Base-by-base conservation (phyloP, 441 rosid species). In the California macrophylla region DNA sequence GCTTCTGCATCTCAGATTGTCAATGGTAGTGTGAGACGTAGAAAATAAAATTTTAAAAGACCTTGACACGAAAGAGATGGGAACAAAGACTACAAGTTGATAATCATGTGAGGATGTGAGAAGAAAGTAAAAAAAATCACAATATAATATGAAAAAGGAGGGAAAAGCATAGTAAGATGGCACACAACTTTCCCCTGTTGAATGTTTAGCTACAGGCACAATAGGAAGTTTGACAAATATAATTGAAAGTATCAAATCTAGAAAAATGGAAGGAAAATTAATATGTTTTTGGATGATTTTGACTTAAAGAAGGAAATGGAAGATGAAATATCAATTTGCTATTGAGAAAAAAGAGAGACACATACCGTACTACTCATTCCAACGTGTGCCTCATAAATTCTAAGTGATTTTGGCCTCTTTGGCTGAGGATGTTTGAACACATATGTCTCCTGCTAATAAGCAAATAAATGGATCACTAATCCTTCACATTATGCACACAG, bases 361-460 rank as follows among this genome's bases (percentile, higher is more conserved):
- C 89, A 69, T 64, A 94, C 99, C 83, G 85, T 82, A 83, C 97
- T 94, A 83, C 99, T 94, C 99, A 94, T 94, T 76, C 99, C 99
- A 40, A 94, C 93, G 80, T 94, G 99, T 36, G 98, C 81, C 84
- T 94, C 99, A 64, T 94, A 94, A 71, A 94, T 90, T 76, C 99
- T 87, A 40, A 94, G 91, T 54, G 98, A 90, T 71, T 84, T 85
- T 40, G 99, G 99, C 74, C 58, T 85, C 85, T 77, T 87, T 78
- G 99, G 99, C 69, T 84, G 96, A 72, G 93, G 85, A 82, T 92
- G 90, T 73, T 84, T 86, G 81, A 94, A 92, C 45, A 81, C 81
- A 68, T 94, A 85, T 82, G 84, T 90, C 60, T 87, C 96, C 98
- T 92, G 89, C 42, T 79, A 79, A 76, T 47, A 78, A 66, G 72